Evolutionary conservation across 352 stramenopile species (phyloP).

Genomic region (Phytophthora idaei): DNA sequence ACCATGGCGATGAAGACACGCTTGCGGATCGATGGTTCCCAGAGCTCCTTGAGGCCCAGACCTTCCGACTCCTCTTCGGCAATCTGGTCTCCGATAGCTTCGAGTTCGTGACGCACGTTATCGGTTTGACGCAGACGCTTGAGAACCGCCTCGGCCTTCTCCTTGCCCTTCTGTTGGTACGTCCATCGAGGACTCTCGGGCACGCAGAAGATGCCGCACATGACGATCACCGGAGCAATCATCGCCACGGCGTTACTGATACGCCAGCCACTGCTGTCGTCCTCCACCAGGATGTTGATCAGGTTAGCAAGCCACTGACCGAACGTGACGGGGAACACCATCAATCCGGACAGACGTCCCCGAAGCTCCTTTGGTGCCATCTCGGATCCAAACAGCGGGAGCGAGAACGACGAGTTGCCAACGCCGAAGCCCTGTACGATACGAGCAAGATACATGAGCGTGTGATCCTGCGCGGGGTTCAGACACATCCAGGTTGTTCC

Average conservation of each 20-base stretch:
- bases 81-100: slow-evolving; percentile 49
- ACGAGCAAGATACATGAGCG: slow-evolving; percentile 35
- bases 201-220: slow-evolving; percentile 44
- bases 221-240: slow-evolving; percentile 43
- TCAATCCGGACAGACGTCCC: slow-evolving; percentile 37
- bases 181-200: slow-evolving; percentile 40
- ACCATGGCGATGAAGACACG: slow-evolving; percentile 37
- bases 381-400: slow-evolving; percentile 47
- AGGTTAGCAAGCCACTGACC: slow-evolving; percentile 42
- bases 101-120: slow-evolving; percentile 36
- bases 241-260: slow-evolving; percentile 45
- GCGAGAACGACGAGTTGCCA: slow-evolving; percentile 39
- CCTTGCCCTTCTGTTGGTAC: slow-evolving; percentile 35
- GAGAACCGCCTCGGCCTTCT: slow-evolving; percentile 33
- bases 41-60: slow-evolving; percentile 37
- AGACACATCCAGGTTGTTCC: slow-evolving; percentile 41
- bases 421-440: slow-evolving; percentile 44
- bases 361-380: slow-evolving; percentile 50
- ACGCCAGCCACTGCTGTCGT: slow-evolving; percentile 36
- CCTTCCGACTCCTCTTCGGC: slow-evolving; percentile 30
- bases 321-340: slow-evolving; percentile 36
- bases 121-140: slow-evolving; percentile 35
- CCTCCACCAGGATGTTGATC: slow-evolving; percentile 39
- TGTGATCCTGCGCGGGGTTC: slow-evolving; percentile 24
- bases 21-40: slow-evolving; percentile 30